Evolutionary conservation across 306 rosid genomes (phyloP).

Genomic region (Canavalia gladiata): DNA sequence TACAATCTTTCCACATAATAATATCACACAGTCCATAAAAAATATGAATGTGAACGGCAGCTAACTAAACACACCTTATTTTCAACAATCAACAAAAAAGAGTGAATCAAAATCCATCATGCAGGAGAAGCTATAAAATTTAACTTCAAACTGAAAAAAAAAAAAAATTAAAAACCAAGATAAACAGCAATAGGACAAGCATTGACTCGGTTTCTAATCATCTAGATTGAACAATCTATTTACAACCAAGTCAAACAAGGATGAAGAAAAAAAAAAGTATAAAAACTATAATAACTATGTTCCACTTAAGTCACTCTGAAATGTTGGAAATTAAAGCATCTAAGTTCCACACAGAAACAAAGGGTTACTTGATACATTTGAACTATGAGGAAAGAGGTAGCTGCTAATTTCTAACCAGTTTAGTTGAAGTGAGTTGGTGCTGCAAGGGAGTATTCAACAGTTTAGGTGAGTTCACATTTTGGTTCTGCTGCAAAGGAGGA

Average conservation of each 20-base stretch:
- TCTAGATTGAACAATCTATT: constrained; percentile 63
- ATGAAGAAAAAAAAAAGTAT: constrained; percentile 24
- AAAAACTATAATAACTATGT: constrained; percentile 45
- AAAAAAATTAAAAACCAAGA: background rate
- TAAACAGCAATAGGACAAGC: constrained; percentile 40
- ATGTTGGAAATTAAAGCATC: constrained; percentile 56
- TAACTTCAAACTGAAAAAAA: background rate
- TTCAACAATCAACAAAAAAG: background rate
- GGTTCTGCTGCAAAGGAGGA: constrained; percentile 63
- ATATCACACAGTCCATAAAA: background rate
- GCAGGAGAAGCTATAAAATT: constrained; percentile 6
- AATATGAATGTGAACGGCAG: constrained; percentile 24
- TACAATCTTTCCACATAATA: background rate
- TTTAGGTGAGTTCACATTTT: constrained; percentile 52
- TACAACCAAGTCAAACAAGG: constrained; percentile 59
- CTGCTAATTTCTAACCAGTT: constrained; percentile 66
- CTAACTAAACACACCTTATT: background rate
- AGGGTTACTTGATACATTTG: constrained; percentile 53
- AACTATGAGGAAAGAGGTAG: constrained; percentile 29
- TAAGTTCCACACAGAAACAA: constrained; percentile 55
- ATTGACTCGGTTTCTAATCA: constrained; percentile 47
- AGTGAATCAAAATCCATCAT: background rate
- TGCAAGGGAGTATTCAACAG: constrained; percentile 46
- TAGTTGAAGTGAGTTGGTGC: constrained; percentile 43
- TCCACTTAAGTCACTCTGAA: constrained; percentile 55